A percentile compares a stretch with the other conserved stretches of the same genome.
Conservation (phyloP, 768 basidiomycete genomes). For the Solioccasus polychromus region DNA sequence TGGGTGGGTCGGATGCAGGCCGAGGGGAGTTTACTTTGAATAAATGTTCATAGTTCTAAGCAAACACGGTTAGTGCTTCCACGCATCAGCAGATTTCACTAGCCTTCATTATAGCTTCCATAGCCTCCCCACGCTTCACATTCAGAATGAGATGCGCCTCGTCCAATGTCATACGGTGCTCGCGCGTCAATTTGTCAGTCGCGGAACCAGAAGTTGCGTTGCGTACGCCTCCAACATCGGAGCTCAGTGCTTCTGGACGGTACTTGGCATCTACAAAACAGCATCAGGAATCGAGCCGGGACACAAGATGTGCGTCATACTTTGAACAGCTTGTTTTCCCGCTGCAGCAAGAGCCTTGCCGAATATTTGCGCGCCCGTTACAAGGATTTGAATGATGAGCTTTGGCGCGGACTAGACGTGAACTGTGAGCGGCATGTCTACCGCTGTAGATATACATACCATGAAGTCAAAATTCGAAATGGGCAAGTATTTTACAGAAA, state of each 20-base stretch:
- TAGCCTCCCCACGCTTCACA: slow-evolving; percentile 65
- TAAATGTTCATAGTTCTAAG: slow-evolving; percentile 87
- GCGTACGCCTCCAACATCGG: slow-evolving; percentile 70
- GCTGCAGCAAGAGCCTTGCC: slow-evolving; percentile 92
- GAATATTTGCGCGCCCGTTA: slow-evolving; percentile 76
- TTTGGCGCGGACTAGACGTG: slow-evolving; percentile 70
- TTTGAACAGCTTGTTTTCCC: slow-evolving; percentile 88
- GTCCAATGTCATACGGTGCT: slow-evolving; percentile 90
- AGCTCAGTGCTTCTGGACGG: slow-evolving; percentile 65
- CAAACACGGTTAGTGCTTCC: not conserved
- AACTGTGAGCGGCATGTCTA: not conserved
- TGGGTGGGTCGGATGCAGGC: slow-evolving; percentile 48
- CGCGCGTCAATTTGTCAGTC: slow-evolving; percentile 79
- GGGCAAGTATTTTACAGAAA: not conserved
- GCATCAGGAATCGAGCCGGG: not conserved
- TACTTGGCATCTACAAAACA: slow-evolving; percentile 81
- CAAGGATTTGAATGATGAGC: slow-evolving; percentile 73
- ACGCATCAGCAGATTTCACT: slow-evolving; percentile 15
- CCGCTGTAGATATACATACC: slow-evolving; percentile 12
- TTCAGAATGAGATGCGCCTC: slow-evolving; percentile 95
- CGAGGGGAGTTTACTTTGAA: slow-evolving; percentile 86
- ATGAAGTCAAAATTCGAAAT: slow-evolving; percentile 9
- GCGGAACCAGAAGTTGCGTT: slow-evolving; percentile 70
- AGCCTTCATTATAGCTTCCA: slow-evolving; percentile 75
- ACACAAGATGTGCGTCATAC: slow-evolving; percentile 44